A percentile compares a stretch with the other conserved stretches of the same genome.
Conservation (phyloP, 805 yeast genomes). For the Yarrowia sp. region DNA sequence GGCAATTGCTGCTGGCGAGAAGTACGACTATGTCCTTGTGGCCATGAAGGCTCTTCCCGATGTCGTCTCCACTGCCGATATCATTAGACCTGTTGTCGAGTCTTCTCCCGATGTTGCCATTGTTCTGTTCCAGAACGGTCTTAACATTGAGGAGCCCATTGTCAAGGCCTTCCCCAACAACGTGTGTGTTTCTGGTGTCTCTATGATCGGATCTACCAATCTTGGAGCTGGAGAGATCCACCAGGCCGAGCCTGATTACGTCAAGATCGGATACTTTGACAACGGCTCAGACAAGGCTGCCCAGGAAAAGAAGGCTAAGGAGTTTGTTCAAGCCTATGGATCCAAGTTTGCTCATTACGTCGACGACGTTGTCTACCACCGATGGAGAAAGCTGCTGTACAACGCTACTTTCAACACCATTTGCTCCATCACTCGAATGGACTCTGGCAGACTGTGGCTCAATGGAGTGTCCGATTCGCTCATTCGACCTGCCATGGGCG, state of each 20-base stretch:
- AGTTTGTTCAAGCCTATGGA: constrained; percentile 57
- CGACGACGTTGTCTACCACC: constrained; percentile 57
- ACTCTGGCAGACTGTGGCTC: constrained; percentile 61
- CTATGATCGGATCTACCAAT: constrained; percentile 67
- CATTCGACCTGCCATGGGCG: constrained; percentile 69
- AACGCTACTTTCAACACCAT: constrained; percentile 71
- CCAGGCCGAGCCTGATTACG: constrained; percentile 61
- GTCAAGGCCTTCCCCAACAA: constrained; percentile 59
- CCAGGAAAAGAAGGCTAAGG: constrained; percentile 51
- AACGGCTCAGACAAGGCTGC: constrained; percentile 48
- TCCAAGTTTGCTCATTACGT: constrained; percentile 55
- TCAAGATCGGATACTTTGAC: constrained; percentile 61
- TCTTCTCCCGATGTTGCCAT: constrained; percentile 55
- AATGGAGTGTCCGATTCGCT: constrained; percentile 55
- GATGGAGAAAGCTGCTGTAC: constrained; percentile 74
- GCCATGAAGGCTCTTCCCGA: constrained; percentile 74
- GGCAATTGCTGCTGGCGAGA: constrained; percentile 53
- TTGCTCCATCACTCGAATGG: constrained; percentile 64
- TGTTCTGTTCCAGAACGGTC: constrained; percentile 70
- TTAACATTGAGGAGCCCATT: constrained; percentile 66
- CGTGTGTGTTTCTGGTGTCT: constrained; percentile 66
- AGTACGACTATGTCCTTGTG: constrained; percentile 65
- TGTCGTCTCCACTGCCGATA: constrained; percentile 59
- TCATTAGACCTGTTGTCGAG: constrained; percentile 60
- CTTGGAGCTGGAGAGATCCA: constrained; percentile 55